Conservation (phyloP, 495 filamentous ascomycete genomes). For the Penicillium waksmanii region DNA sequence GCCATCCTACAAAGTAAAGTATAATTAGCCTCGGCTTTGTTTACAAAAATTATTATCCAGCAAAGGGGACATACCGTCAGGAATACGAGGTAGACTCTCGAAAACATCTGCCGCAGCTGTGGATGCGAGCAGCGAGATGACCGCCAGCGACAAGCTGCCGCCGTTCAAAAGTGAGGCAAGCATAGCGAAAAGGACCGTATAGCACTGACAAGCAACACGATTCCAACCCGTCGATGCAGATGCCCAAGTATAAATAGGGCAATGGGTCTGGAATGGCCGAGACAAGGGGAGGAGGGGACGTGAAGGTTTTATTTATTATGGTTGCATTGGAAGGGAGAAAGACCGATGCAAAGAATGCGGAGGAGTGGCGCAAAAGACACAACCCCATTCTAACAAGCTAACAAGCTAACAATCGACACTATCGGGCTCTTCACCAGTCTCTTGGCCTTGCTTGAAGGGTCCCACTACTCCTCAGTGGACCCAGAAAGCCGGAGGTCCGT, state of each 20-base stretch:
- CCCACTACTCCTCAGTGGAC: slow-evolving; percentile 19
- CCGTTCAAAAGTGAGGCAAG: slow-evolving; percentile 31
- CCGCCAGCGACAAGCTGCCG: slow-evolving; percentile 44
- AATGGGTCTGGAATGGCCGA: slow-evolving; percentile 12
- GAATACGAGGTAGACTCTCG: slow-evolving; percentile 40
- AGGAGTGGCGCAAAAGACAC: not conserved
- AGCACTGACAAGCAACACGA: not conserved
- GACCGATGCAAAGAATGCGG: slow-evolving; percentile 20
- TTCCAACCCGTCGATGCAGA: not conserved
- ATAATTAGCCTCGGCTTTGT: slow-evolving; percentile 5
- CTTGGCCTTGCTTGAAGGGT: slow-evolving; percentile 20
- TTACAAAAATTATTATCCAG: slow-evolving; percentile 5
- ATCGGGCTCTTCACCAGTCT: slow-evolving; percentile 2
- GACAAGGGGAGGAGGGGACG: slow-evolving; percentile 10
- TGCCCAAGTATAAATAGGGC: slow-evolving; percentile 22
- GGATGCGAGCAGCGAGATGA: slow-evolving; percentile 44
- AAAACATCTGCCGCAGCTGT: slow-evolving; percentile 40
- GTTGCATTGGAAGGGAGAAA: slow-evolving; percentile 31
- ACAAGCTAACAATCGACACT: not conserved
- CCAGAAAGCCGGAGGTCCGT: slow-evolving; percentile 17
- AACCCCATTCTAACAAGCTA: not conserved
- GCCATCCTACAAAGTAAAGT: slow-evolving; percentile 38
- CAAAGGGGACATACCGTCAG: slow-evolving; percentile 33
- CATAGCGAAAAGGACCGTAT: slow-evolving; percentile 28
- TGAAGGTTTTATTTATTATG: slow-evolving; percentile 28